A percentile compares a stretch with the other conserved stretches of the same genome.
Evolutionary conservation across 495 filamentous ascomycete species (phyloP).

Genomic region (Hyaloscypha bicolor): DNA sequence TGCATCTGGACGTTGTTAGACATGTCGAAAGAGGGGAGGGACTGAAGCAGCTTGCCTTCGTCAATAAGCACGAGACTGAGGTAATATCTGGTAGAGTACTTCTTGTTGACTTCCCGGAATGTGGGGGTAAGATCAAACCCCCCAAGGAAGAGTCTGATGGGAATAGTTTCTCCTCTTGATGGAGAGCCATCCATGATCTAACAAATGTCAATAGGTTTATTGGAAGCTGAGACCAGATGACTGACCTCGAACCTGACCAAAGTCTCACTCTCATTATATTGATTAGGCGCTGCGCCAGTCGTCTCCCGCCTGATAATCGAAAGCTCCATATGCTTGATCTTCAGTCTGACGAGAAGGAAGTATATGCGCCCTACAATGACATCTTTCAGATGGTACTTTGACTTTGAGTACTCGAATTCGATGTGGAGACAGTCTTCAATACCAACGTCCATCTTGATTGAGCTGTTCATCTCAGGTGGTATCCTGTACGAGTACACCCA

Average conservation of each 20-base stretch:
- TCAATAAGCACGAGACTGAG: slow-evolving; percentile 95
- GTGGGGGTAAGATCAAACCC: slow-evolving; percentile 98
- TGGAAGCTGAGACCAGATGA: background rate
- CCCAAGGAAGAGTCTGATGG: slow-evolving; percentile 95
- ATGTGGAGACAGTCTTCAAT: slow-evolving; percentile 99
- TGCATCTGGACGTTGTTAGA: slow-evolving; percentile 65
- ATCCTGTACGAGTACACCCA: slow-evolving; percentile 99
- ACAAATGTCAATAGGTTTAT: background rate
- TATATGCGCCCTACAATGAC: slow-evolving; percentile 99
- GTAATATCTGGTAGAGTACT: slow-evolving; percentile 98
- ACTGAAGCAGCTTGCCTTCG: slow-evolving; percentile 63
- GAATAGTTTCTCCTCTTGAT: slow-evolving; percentile 96
- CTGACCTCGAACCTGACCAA: slow-evolving; percentile 94
- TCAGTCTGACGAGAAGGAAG: slow-evolving; percentile 94
- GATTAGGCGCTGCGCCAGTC: slow-evolving; percentile 97
- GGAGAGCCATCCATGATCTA: slow-evolving; percentile 99
- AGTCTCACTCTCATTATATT: slow-evolving; percentile 99
- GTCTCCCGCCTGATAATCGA: slow-evolving; percentile 97
- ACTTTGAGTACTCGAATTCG: slow-evolving; percentile 99
- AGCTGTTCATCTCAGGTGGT: slow-evolving; percentile 95
- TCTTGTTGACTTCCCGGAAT: slow-evolving; percentile 99
- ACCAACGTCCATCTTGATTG: slow-evolving; percentile 99
- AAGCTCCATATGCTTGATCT: slow-evolving; percentile 99
- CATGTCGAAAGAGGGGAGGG: background rate
- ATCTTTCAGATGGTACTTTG: slow-evolving; percentile 98